Evolutionary conservation across 2,329 filamentous ascomycete genomes (phyloP).

Genomic region (Parafenestella ontariensis): DNA sequence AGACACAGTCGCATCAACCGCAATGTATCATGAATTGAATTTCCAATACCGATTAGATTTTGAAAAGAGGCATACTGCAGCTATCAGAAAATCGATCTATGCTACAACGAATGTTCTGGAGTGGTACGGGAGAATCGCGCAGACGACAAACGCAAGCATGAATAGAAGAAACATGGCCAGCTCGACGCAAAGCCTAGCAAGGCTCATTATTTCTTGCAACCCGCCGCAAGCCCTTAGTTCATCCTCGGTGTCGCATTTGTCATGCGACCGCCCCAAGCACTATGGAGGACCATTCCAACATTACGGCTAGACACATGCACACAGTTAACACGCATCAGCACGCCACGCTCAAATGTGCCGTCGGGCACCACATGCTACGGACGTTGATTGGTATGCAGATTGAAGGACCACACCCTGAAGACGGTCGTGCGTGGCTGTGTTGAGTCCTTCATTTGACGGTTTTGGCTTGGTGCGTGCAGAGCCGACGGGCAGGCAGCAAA

Average conservation of each 20-base stretch:
- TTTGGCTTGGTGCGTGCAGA: conserved; percentile 16
- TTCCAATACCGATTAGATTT: background rate
- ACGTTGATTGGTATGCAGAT: conserved; percentile 10
- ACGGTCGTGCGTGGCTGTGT: conserved; percentile 4
- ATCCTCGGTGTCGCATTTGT: background rate
- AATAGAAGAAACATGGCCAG: no score
- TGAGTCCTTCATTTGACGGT: conserved; percentile 6
- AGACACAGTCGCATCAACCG: conserved; percentile 8
- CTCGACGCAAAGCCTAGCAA: no score
- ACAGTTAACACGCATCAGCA: no score
- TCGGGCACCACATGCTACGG: background rate
- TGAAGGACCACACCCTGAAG: conserved; percentile 5
- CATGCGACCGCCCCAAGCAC: background rate
- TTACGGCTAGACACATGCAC: background rate
- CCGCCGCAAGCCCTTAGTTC: background rate
- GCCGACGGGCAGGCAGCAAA: conserved; percentile 10
- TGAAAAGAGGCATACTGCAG: background rate
- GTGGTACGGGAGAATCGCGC: no score
- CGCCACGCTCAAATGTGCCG: conserved; percentile 3
- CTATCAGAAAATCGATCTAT: background rate
- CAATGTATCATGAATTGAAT: background rate
- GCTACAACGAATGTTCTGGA: no score
- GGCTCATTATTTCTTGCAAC: background rate
- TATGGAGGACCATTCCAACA: conserved; percentile 1
- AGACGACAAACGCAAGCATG: no score